Percentiles rank a stretch among this genome's conserved stretches.
phyloP scores from a whole-genome alignment of 2,329 filamentous ascomycete genomes.

The Ophiostoma quercus region DNA sequence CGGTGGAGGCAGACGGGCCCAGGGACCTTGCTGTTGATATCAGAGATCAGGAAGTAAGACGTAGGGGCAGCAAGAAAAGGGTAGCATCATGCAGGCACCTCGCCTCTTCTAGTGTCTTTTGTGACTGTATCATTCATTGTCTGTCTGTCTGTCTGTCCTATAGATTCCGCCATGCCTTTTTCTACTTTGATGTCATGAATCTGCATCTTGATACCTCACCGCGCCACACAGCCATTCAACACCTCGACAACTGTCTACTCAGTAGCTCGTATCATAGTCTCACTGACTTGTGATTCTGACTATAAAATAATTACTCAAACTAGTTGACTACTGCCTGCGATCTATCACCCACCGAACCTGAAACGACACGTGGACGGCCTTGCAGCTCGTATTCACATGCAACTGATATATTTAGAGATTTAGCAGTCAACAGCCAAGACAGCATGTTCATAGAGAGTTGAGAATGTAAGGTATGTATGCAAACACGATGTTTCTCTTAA shows the following conservation, averaged over 20 bases:
- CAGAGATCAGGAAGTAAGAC: background rate
- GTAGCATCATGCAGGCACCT: slow-evolving; percentile 7
- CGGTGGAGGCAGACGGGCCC: background rate
- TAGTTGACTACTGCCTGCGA: background rate
- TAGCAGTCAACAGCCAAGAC: background rate
- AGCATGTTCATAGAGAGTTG: too few relatives aligned
- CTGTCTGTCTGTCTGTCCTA: too few relatives aligned
- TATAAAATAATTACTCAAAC: too few relatives aligned
- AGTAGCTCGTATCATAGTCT: background rate
- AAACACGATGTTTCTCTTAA: too few relatives aligned
- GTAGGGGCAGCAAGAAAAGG: background rate
- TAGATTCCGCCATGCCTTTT: background rate
- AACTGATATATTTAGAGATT: background rate
- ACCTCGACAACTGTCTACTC: background rate
- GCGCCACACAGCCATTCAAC: background rate
- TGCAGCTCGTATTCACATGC: slow-evolving; percentile 13
- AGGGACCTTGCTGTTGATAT: background rate
- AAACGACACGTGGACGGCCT: slow-evolving; percentile 7
- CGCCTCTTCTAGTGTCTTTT: background rate
- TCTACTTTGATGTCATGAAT: background rate
- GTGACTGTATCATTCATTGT: background rate
- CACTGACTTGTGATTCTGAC: too few relatives aligned
- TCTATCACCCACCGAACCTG: background rate
- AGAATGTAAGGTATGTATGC: too few relatives aligned
- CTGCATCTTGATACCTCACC: background rate